These are phyloP conservation scores for Micromonas pusilla DNA, from an alignment of 139 green algal species.

Conservation along the genomic window DNA sequence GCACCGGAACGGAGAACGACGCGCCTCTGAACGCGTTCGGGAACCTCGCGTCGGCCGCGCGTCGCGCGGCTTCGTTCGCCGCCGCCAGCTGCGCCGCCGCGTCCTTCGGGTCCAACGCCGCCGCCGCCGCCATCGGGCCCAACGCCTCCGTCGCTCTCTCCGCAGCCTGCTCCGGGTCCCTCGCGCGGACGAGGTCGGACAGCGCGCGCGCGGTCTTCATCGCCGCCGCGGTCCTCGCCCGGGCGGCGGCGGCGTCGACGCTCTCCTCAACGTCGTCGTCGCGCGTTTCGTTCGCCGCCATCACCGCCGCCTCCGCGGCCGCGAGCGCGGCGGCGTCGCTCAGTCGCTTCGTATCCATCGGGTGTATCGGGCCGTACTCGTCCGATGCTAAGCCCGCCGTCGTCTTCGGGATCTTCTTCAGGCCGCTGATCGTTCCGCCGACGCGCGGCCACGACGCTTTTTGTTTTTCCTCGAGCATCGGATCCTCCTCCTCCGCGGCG, in stretches of 20 bases:
- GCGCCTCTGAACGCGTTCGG: conserved; percentile 1
- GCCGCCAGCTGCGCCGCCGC: not conserved
- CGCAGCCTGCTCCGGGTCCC: not conserved
- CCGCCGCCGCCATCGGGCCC: too few relatives aligned
- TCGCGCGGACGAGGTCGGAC: not conserved
- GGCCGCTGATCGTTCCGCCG: not conserved
- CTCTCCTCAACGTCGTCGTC: not conserved
- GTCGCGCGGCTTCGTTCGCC: not conserved
- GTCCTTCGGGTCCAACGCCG: not conserved
- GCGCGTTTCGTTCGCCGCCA: not conserved
- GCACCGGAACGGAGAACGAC: not conserved
- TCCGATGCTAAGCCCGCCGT: not conserved
- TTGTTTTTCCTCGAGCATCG: too few relatives aligned
- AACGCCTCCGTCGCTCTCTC: not conserved
- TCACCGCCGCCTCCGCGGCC: not conserved
- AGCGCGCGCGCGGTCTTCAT: not conserved
- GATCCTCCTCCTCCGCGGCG: too few relatives aligned
- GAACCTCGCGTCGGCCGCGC: not conserved
- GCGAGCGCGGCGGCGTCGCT: not conserved
- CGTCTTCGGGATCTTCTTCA: not conserved
- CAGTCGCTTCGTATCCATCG: not conserved
- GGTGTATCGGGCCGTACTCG: not conserved
- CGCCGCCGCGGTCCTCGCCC: not conserved
- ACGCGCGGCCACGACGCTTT: not conserved
- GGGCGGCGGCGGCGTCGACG: not conserved